A percentile compares a stretch with the other conserved stretches of the same genome.
phyloP scores from a whole-genome alignment of 208 protist species.

The Polymyxa betae region DNA sequence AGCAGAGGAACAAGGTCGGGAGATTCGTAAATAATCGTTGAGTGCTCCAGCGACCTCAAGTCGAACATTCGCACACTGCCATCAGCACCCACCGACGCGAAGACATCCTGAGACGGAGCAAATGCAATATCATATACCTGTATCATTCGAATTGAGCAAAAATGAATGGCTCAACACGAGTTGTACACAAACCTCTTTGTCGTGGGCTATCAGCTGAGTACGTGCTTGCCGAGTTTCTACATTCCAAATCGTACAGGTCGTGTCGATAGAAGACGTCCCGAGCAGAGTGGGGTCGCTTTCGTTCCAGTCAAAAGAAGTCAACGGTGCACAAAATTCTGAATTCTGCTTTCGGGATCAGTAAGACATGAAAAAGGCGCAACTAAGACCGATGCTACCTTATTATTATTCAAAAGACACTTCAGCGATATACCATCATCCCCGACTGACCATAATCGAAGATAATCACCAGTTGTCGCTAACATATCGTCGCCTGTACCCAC shows the following conservation, averaged over 20 bases:
- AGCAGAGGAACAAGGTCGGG: conserved; percentile 85
- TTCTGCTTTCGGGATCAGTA: too few species aligned
- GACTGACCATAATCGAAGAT: conserved; percentile 95
- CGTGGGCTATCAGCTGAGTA: conserved; percentile 98
- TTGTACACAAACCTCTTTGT: too few species aligned
- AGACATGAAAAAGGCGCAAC: too few species aligned
- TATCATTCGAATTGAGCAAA: too few species aligned
- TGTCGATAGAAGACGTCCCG: conserved; percentile 96
- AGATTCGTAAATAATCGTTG: conserved; percentile 96
- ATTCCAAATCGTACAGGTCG: conserved; percentile 90
- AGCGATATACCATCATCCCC: conserved; percentile 70
- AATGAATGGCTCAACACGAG: conserved; percentile 11
- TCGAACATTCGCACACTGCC: conserved; percentile 97
- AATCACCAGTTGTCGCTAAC: conserved; percentile 95
- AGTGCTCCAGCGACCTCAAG: conserved; percentile 86
- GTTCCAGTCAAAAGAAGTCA: conserved; percentile 99
- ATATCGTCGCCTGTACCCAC: conserved; percentile 50
- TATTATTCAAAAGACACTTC: conserved; percentile 73
- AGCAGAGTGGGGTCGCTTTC: conserved; percentile 88
- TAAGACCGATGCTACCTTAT: too few species aligned
- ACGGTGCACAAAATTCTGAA: conserved; percentile 95
- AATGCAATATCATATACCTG: conserved; percentile 99
- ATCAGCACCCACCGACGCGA: conserved; percentile 96
- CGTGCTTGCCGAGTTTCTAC: conserved; percentile 72
- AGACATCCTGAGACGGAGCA: conserved; percentile 85